Evolutionary conservation across 257 asterid species (phyloP).

Genomic region (Solanum ossicruentum): DNA sequence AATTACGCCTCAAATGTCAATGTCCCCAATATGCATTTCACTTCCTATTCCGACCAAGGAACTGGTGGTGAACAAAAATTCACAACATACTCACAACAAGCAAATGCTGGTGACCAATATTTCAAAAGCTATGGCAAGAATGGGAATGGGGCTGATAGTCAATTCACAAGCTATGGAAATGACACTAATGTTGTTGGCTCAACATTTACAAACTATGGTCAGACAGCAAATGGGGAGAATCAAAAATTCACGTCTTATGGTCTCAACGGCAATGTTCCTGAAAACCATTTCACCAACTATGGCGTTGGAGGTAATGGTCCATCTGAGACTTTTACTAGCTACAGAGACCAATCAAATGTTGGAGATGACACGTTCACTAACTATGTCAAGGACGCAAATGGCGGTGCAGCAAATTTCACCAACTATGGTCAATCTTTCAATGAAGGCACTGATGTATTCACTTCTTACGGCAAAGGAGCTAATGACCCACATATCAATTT

Average conservation of each 20-base stretch:
- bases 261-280: conserved; percentile 32
- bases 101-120: conserved; percentile 41
- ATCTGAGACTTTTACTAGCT: conserved; percentile 33
- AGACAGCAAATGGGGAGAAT: conserved; percentile 25
- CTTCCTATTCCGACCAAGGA: conserved; percentile 48
- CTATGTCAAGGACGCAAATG: conserved; percentile 45
- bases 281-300: conserved; percentile 40
- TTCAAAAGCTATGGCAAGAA: conserved; percentile 62
- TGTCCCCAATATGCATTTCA: conserved; percentile 42
- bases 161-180: conserved; percentile 45
- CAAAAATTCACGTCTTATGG: conserved; percentile 56
- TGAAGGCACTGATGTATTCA: conserved; percentile 69
- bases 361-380: conserved; percentile 64
- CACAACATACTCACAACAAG: conserved; percentile 16
- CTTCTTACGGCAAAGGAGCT: conserved; percentile 37
- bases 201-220: conserved; percentile 50
- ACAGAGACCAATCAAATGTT: conserved; percentile 60
- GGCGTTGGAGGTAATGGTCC: conserved; percentile 47
- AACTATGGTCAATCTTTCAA: conserved; percentile 64
- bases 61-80: conserved; percentile 49
- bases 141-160: conserved; percentile 45
- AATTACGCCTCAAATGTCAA: conserved; percentile 24
- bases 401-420: conserved; percentile 21
- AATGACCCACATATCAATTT: conserved; percentile 16
- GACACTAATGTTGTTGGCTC: conserved; percentile 52